Conservation (phyloP, 371 early-diverging fungal genomes). For the Apophysomyces variabilis region DNA sequence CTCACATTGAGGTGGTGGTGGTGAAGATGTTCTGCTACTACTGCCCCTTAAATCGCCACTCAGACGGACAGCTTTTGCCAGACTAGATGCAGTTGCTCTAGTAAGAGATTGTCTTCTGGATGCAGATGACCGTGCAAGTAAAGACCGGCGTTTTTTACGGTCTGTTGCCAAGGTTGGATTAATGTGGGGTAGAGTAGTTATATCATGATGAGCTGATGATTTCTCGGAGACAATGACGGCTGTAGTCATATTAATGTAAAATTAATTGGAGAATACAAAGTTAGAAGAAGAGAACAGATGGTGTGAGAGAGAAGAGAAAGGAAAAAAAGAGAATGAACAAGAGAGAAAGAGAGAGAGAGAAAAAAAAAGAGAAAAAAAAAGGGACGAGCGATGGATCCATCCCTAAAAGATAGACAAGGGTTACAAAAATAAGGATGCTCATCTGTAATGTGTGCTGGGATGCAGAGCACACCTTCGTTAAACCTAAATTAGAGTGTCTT, state of each 20-base stretch:
- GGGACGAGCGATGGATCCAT: not conserved
- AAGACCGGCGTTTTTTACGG: conserved; percentile 7
- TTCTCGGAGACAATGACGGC: not conserved
- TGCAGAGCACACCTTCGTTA: conserved; percentile 6
- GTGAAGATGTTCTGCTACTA: not conserved
- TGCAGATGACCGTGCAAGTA: not conserved
- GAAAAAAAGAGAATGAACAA: not conserved
- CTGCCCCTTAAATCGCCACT: conserved; percentile 5
- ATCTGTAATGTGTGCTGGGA: conserved; percentile 9
- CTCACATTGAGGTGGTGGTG: conserved; percentile 7
- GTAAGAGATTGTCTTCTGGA: conserved; percentile 3
- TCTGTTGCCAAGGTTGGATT: not conserved
- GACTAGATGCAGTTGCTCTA: conserved; percentile 8
- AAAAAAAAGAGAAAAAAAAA: not conserved
- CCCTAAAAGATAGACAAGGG: conserved; percentile 12
- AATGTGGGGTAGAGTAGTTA: not conserved
- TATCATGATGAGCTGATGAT: not conserved
- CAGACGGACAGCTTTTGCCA: conserved; percentile 8
- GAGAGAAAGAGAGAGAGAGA: not conserved
- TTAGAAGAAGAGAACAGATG: too few species aligned
- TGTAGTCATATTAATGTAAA: not conserved
- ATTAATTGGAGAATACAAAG: not conserved
- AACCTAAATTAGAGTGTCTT: not conserved
- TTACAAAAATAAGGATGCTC: conserved; percentile 1
- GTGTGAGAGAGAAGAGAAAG: too few species aligned